Evolutionary conservation across 345 rosid species (phyloP), one percentile per base, ranked within the genome.

Genomic region (Dovyalis caffra): DNA sequence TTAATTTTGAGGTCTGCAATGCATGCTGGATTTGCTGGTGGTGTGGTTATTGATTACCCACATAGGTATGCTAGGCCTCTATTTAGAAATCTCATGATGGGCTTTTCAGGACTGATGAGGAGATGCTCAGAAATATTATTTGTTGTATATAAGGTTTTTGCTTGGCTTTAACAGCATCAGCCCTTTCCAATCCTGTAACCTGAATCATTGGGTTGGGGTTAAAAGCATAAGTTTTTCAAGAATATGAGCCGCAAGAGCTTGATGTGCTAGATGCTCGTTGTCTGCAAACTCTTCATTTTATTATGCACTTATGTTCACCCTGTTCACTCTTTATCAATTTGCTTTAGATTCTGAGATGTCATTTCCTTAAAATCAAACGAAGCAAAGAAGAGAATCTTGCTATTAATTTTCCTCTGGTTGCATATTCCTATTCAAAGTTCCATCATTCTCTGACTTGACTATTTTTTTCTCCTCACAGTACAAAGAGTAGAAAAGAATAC

Each of bases 1-100:
- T 75, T 95, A 81, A 90, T 95, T 78, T 79, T 95, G 80, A 83
- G 84, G 69, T 88, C 88, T 31, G 98, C 99, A 11, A 89, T 91
- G 88, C 91, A 88, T 57, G 90, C 97, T 83, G 97, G 98, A 64
- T 95, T 95, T 81, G 89, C 96, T 34, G 97, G 99, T 61, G 97
- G 98, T 25, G 89, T 95, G 64, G 97, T 95, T 74, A 88, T 93
- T 38, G 98, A 95, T 75, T 95, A 74, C 78, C 99, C 99, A 2
- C 97, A 88, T 83, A 95, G 99, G 98, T 95, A 86, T 73, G 61
- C 66, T 45, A 1, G 28, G 28, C 64, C 28, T 65, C 7, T 35
- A 32, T 18, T 49, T 37, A 23, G 21, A 69, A 47, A 15, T 43
- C 57, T 33, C 11, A 34, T 5, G 32, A 16, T 33, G 49, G 1